A percentile compares a stretch with the other conserved stretches of the same genome.
Conservation (phyloP, 805 yeast genomes). For the Torulaspora indica region DNA sequence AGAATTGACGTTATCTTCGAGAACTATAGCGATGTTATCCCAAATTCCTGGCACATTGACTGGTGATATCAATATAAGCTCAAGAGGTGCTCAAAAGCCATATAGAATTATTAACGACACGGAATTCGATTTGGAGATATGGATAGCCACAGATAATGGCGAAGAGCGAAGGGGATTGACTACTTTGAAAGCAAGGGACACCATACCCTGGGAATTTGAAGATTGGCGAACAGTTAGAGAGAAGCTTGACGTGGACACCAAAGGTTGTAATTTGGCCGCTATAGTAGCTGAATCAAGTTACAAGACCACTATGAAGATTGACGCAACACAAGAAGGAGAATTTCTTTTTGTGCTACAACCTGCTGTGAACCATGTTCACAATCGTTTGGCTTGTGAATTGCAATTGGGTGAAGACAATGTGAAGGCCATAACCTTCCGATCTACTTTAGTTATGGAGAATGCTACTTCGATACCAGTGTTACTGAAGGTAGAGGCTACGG, state of each 20-base stretch:
- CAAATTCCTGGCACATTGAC: constrained; percentile 59
- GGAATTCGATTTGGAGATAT: constrained; percentile 72
- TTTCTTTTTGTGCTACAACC: constrained; percentile 66
- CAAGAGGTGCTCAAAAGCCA: constrained; percentile 78
- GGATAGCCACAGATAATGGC: constrained; percentile 55
- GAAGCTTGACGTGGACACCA: constrained; percentile 60
- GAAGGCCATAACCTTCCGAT: constrained; percentile 70
- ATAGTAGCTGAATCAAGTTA: constrained; percentile 53
- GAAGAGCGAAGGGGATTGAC: constrained; percentile 31
- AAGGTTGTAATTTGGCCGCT: constrained; percentile 60
- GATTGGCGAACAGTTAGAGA: constrained; percentile 90
- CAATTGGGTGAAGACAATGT: constrained; percentile 68
- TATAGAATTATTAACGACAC: constrained; percentile 78
- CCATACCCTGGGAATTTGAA: constrained; percentile 83
- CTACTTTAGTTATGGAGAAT: constrained; percentile 68
- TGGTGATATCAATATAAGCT: constrained; percentile 49
- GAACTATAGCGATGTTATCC: constrained; percentile 71
- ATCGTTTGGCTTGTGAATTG: constrained; percentile 69
- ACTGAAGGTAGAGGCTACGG: constrained; percentile 35
- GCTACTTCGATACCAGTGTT: constrained; percentile 57
- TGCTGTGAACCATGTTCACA: constrained; percentile 56
- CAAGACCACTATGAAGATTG: constrained; percentile 48
- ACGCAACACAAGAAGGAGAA: constrained; percentile 81
- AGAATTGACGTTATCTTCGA: constrained; percentile 75
- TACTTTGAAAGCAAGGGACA: constrained; percentile 44